Evolutionary conservation across 352 stramenopile species (phyloP), one percentile per base, ranked within the genome.

Genomic region (Phytophthora crassamura): DNA sequence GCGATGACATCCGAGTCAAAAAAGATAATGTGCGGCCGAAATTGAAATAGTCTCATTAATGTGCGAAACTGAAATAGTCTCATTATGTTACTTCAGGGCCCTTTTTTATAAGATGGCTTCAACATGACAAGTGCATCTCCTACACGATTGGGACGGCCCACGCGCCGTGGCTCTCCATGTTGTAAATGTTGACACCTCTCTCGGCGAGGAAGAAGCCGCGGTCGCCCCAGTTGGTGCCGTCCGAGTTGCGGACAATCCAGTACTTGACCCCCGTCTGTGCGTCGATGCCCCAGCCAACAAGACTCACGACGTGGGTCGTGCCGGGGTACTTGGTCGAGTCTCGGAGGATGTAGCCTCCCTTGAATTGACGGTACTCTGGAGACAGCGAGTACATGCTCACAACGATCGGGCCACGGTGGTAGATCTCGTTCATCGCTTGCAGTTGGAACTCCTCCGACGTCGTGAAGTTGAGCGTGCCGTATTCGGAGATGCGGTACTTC

Each of bases 221-320:
- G 49, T 93, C 83, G 40, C 85, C 85, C 75, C 80, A 93, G 53
- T 89, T 90, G 8, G 83, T 93, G 38, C 85, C 85, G 48, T 93
- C 82, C 48, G 90, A 90, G 86, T 99, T 98, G 48, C 97, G 90
- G 41, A 98, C 91, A 70, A 99, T 90, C 96, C 96, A 99, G 81
- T 98, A 99, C 71, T 97, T 94, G 67, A 94, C 58, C 36, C 90
- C 80, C 7, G 72, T 67, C 36, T 92, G 73, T 22, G 90, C 82
- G 25, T 88, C 78, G 0, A 69, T 86, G 64, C 96, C 97, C 97
- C 97, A 99, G 36, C 96, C 97, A n/a, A 98, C 87, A 45, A 99
- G 90, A 39, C 88, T 97, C 56, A 99, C 94, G 32, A 98, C 93
- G 66, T 99, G 88, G 10, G 84, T 90, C 22, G 87, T 93, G n/a